These are phyloP conservation scores for Pseudevernia furfuracea DNA, from an alignment of 495 filamentous ascomycete species.

Conservation along the genomic window DNA sequence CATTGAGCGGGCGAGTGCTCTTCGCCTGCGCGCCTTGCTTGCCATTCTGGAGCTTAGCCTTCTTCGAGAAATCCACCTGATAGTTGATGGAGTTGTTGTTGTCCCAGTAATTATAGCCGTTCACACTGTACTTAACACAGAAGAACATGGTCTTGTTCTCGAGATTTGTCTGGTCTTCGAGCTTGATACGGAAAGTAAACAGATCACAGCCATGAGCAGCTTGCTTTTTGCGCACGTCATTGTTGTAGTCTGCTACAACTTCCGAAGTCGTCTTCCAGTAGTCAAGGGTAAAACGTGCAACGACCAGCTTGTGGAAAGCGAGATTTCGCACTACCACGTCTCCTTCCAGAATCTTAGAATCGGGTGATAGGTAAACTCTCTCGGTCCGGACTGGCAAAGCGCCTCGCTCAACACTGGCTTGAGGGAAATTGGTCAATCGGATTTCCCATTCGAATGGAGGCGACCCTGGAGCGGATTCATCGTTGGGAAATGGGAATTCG, in stretches of 20 bases:
- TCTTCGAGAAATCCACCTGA: constrained; percentile 85
- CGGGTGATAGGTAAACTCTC: constrained; percentile 72
- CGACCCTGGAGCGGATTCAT: constrained; percentile 36
- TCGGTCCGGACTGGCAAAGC: constrained; percentile 67
- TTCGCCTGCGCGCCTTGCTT: constrained; percentile 44
- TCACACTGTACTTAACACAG: constrained; percentile 82
- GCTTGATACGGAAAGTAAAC: constrained; percentile 88
- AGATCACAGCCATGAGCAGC: constrained; percentile 65
- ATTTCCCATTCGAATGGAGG: constrained; percentile 81
- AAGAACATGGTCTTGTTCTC: constrained; percentile 85
- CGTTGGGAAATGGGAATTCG: constrained; percentile 77
- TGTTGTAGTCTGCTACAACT: constrained; percentile 77
- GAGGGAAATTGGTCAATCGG: constrained; percentile 72
- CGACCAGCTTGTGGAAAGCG: constrained; percentile 80
- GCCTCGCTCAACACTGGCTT: constrained; percentile 54
- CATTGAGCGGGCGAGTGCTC: constrained; percentile 46
- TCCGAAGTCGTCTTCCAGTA: constrained; percentile 98
- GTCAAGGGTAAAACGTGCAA: constrained; percentile 89
- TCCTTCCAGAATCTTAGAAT: constrained; percentile 79
- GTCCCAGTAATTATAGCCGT: constrained; percentile 88
- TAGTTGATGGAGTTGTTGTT: constrained; percentile 83
- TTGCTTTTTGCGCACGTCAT: constrained; percentile 64
- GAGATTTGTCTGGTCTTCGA: constrained; percentile 81
- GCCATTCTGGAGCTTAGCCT: constrained; percentile 50
- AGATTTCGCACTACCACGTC: constrained; percentile 79